phyloP scores from a whole-genome alignment of 352 stramenopile species.

The Phytopythium mirpurense region DNA sequence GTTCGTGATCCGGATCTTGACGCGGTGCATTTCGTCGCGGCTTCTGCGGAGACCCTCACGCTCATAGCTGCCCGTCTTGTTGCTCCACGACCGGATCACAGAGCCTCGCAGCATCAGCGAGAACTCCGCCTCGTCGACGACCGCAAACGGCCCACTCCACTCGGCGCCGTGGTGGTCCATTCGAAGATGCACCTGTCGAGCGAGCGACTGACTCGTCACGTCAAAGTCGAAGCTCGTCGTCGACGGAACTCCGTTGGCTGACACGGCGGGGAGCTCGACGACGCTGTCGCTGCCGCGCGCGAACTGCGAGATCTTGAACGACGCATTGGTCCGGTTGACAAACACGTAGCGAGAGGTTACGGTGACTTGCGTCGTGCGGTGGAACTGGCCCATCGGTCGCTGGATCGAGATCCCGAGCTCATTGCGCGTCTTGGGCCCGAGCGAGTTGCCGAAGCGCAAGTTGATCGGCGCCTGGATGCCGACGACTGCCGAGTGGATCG shows the following conservation, averaged over 20 bases:
- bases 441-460: constrained; percentile 68
- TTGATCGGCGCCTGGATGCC: constrained; percentile 79
- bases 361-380: constrained; percentile 82
- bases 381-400: constrained; percentile 79
- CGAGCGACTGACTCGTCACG: constrained; percentile 33
- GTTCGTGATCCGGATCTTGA: constrained; percentile 73
- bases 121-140: constrained; percentile 86
- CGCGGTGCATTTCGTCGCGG: constrained; percentile 44
- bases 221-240: constrained; percentile 75
- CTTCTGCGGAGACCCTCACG: constrained; percentile 40
- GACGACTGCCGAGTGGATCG: constrained; percentile 82
- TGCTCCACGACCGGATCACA: constrained; percentile 44
- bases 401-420: constrained; percentile 87
- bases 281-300: constrained; percentile 55
- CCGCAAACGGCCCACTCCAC: constrained; percentile 78
- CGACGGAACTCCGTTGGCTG: constrained; percentile 27
- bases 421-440: constrained; percentile 59
- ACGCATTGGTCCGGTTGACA: constrained; percentile 74
- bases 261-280: constrained; percentile 46
- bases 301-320: constrained; percentile 76
- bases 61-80: constrained; percentile 27
- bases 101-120: constrained; percentile 65
- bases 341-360: constrained; percentile 84
- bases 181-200: constrained; percentile 61
- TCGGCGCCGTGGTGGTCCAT: constrained; percentile 70